Base-by-base conservation (phyloP, 208 protist species). In the Trypanosoma mega region DNA sequence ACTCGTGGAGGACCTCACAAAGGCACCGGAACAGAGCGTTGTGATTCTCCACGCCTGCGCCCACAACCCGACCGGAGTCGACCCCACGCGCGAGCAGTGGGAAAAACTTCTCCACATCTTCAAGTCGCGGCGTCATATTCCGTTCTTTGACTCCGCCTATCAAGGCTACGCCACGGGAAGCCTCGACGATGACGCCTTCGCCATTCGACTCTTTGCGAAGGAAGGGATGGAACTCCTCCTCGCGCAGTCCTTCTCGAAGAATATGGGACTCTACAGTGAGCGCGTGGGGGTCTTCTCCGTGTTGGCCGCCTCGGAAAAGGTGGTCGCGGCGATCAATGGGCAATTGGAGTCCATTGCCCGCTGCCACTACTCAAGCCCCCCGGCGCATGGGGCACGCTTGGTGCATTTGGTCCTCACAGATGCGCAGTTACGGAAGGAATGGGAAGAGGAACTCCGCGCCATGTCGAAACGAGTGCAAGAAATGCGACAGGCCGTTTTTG, bases 31-130 rank as follows among this genome's bases (percentile, higher is more conserved):
- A 14, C 78, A 90, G 18, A 96, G 90, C 29, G 76, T 98, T 5
- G 79, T 99, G 23, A 44, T 99, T 18, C 74, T 99, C 30, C 98
- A 99, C 74, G 79, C 93, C 14, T 99, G 97, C 72, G 98, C 98
- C 9, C 98, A 99, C 87, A 99, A 99, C 78, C 98, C 98, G 55
- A 99, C 98, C 14, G 98, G 98, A 30, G 88, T 98, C 3, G 98
- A 99, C 74, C 97, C 97, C 44, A 96, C 96, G 2, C 55, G 72
- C 8, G 92, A 82, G 26, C 90, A 99, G 76, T 99, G 98, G 98
- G 58, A 76, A n/a, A 51, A 80, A 26, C 97, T 99, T 63, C 79
- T 86, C 1, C 74, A 96, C 11, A 63, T 96, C n/a, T 80, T 95
- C 58, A 33, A 80, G 45, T 63, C 78, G 53, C 90, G 85, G 41